Evolutionary conservation across 495 filamentous ascomycete species (phyloP).

Genomic region (Astrothelium macrocarpum): DNA sequence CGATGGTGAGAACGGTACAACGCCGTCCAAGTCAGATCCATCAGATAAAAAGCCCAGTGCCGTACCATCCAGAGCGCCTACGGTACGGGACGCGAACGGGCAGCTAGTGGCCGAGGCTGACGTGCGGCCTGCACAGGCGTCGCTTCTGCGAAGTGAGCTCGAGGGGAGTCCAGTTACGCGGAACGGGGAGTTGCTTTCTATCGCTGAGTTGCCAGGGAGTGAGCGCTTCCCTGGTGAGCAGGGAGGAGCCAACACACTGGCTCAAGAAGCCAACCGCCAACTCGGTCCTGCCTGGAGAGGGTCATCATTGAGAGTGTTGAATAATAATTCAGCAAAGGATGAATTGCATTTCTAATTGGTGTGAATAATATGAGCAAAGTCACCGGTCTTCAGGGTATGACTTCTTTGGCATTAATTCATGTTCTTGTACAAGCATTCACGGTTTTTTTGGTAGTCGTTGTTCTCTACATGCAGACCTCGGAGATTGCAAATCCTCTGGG

Average conservation of each 20-base stretch:
- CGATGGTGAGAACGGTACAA: conserved; percentile 1
- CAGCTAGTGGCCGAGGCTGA: not conserved
- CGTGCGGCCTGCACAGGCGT: not conserved
- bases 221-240: not conserved
- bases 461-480: too few species aligned
- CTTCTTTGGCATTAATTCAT: too few species aligned
- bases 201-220: conserved; percentile 5
- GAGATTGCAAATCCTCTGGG: too few species aligned
- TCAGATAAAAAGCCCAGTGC: not conserved
- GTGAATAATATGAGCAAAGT: not conserved
- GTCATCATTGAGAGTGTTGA: conserved; percentile 3
- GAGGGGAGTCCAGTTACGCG: conserved; percentile 2
- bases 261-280: conserved; percentile 6
- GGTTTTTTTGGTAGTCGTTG: too few species aligned
- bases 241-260: conserved; percentile 1
- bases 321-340: not conserved
- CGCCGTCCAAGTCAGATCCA: conserved; percentile 1
- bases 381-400: not conserved
- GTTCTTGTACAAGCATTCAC: too few species aligned
- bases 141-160: not conserved
- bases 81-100: conserved; percentile 4
- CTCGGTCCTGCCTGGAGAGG: conserved; percentile 4
- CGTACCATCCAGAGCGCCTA: not conserved
- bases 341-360: conserved; percentile 4
- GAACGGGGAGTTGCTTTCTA: not conserved